phyloP scores from a whole-genome alignment of 768 basidiomycete genomes.

The Rhizopogon vinicolor region DNA sequence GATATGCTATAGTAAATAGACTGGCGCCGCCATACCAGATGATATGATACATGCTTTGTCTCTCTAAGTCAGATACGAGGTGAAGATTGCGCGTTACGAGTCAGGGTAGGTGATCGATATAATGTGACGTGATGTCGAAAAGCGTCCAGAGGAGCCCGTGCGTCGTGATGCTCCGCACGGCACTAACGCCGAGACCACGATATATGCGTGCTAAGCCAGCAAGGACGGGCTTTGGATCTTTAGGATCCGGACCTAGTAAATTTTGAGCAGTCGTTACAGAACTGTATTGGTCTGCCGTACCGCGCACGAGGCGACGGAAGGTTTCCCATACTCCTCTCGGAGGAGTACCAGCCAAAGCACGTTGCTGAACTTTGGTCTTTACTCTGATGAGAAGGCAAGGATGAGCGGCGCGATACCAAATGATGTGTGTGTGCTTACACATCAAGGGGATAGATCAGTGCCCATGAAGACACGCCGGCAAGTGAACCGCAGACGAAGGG shows the following conservation, averaged over 20 bases:
- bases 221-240: constrained; percentile 69
- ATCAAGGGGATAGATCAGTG: constrained; percentile 89
- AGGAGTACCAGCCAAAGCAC: constrained; percentile 75
- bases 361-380: constrained; percentile 95
- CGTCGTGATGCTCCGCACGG: constrained; percentile 86
- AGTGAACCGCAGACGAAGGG: constrained; percentile 91
- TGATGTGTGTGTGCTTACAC: constrained; percentile 51
- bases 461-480: constrained; percentile 88
- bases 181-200: constrained; percentile 91
- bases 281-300: constrained; percentile 30
- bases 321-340: constrained; percentile 73
- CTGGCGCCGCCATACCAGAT: constrained; percentile 5
- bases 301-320: constrained; percentile 74
- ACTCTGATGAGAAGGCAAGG: constrained; percentile 43
- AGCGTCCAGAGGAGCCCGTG: constrained; percentile 94
- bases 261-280: constrained; percentile 1
- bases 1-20: constrained; percentile 5
- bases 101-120: constrained; percentile 60
- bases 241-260: constrained; percentile 67
- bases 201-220: constrained; percentile 83
- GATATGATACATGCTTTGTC: constrained; percentile 21
- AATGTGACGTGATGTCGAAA: constrained; percentile 74
- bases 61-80: constrained; percentile 13
- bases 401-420: neutral
- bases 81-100: neutral